A percentile compares a stretch with the other conserved stretches of the same genome.
Evolutionary conservation across 129 eudicot genomes (phyloP).

Genomic region (Flaveria robusta): DNA sequence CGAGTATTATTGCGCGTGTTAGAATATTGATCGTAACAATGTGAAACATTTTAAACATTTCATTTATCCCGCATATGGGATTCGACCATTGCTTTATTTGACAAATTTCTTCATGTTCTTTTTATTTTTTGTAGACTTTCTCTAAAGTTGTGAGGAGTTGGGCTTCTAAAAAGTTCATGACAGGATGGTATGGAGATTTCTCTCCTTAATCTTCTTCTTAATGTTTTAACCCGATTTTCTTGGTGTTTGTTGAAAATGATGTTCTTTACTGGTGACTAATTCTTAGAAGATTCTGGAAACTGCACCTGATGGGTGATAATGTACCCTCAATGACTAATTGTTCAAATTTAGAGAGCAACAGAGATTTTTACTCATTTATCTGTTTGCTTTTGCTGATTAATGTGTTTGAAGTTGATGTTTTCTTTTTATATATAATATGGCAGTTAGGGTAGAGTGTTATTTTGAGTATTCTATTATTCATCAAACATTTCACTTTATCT

Average conservation of each 20-base stretch:
- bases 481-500: not conserved
- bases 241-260: not conserved
- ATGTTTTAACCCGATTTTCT: not conserved
- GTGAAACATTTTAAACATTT: conserved; percentile 19
- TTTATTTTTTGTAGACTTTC: conserved; percentile 58
- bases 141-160: conserved; percentile 87
- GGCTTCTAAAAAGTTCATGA: conserved; percentile 98
- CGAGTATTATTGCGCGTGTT: not conserved
- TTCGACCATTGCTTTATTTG: conserved; percentile 1
- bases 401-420: not conserved
- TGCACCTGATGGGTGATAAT: not conserved
- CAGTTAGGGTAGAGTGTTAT: not conserved
- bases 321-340: not conserved
- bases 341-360: no score
- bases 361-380: not conserved
- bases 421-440: not conserved
- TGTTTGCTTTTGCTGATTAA: not conserved
- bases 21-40: not conserved
- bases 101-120: conserved; percentile 1
- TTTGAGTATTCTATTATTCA: not conserved
- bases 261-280: not conserved
- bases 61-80: not conserved
- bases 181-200: conserved; percentile 74
- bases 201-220: not conserved
- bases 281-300: not conserved